Percentiles rank a stretch among this genome's conserved stretches.
Evolutionary conservation across 805 yeast genomes (phyloP).

Genomic region (Suhomyces prunicola): DNA sequence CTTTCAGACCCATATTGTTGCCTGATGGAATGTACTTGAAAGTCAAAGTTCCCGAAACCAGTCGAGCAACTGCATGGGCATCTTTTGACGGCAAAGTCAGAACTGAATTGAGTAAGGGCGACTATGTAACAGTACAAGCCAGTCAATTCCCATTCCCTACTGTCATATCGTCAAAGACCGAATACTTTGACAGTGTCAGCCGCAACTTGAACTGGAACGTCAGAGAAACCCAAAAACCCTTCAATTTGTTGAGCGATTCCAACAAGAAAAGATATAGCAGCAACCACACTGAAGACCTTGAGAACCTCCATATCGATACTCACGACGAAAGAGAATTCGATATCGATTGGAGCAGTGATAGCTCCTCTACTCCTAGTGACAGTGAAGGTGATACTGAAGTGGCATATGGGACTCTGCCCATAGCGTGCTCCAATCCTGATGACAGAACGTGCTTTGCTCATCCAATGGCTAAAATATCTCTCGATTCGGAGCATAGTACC

Average conservation of each 20-base stretch:
- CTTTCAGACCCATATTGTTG: constrained; percentile 85
- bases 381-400: constrained; percentile 15
- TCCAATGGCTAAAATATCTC: constrained; percentile 38
- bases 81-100: constrained; percentile 92
- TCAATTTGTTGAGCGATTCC: constrained; percentile 55
- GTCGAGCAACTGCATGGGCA: constrained; percentile 94
- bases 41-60: constrained; percentile 72
- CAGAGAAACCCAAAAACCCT: constrained; percentile 83
- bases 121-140: constrained; percentile 80
- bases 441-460: constrained; percentile 42
- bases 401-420: background rate
- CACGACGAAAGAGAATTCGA: constrained; percentile 29
- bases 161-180: constrained; percentile 68
- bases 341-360: constrained; percentile 32
- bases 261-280: constrained; percentile 36
- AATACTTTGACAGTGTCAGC: constrained; percentile 80
- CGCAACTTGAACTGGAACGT: constrained; percentile 91
- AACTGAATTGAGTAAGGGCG: constrained; percentile 77
- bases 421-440: constrained; percentile 30
- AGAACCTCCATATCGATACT: constrained; percentile 13
- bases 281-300: constrained; percentile 6
- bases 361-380: constrained; percentile 13
- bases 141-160: constrained; percentile 94
- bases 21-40: constrained; percentile 90
- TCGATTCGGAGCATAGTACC: constrained; percentile 15